phyloP scores from a whole-genome alignment of 495 filamentous ascomycete genomes.

The Zalerion maritima region DNA sequence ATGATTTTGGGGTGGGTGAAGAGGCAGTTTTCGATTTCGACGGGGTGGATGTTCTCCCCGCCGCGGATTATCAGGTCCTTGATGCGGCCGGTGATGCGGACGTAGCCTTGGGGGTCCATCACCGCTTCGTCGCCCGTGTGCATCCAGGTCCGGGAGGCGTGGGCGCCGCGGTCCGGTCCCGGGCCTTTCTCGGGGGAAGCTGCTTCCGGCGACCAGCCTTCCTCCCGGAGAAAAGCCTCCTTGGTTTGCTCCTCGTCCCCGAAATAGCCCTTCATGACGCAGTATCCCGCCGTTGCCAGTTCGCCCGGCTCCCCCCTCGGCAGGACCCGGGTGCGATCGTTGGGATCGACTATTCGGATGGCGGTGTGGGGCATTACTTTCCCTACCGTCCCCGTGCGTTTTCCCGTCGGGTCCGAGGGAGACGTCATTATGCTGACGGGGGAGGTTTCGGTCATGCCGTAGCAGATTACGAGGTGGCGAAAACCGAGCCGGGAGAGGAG shows the following conservation, averaged over 20 bases:
- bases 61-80: slow-evolving; percentile 91
- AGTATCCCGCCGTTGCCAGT: slow-evolving; percentile 70
- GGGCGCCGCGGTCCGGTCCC: too few species aligned
- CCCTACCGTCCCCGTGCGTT: slow-evolving; percentile 66
- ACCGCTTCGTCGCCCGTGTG: slow-evolving; percentile 82
- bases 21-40: slow-evolving; percentile 89
- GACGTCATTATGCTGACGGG: slow-evolving; percentile 89
- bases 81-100: slow-evolving; percentile 49
- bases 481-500: slow-evolving; percentile 66
- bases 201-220: too few species aligned
- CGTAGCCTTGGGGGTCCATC: slow-evolving; percentile 61
- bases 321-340: slow-evolving; percentile 39
- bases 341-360: slow-evolving; percentile 66
- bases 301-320: slow-evolving; percentile 59
- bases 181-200: too few species aligned
- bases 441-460: slow-evolving; percentile 95
- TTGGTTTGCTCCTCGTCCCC: slow-evolving; percentile 50
- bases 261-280: slow-evolving; percentile 88
- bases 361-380: slow-evolving; percentile 56
- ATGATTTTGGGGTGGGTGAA: slow-evolving; percentile 50
- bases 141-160: slow-evolving; percentile 36
- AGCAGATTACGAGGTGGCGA: slow-evolving; percentile 82
- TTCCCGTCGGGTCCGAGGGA: slow-evolving; percentile 64
- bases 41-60: slow-evolving; percentile 91
- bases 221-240: slow-evolving; percentile 53